These are phyloP conservation scores for Linanthus parryae DNA, from an alignment of 148 eudicot genomes.

Conservation along the genomic window DNA sequence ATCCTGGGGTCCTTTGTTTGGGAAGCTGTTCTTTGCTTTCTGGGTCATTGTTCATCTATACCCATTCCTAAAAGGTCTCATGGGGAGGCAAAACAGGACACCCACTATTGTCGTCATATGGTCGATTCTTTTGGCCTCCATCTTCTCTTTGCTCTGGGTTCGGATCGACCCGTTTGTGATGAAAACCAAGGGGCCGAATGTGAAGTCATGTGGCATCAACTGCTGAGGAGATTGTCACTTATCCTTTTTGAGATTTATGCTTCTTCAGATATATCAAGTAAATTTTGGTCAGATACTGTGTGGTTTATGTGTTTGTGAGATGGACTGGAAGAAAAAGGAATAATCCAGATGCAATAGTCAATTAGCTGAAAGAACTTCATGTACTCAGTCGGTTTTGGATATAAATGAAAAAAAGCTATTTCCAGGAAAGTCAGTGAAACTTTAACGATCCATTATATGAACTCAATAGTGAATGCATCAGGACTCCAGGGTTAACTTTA, in stretches of 20 bases:
- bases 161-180: constrained; percentile 86
- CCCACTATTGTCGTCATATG: constrained; percentile 94
- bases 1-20: constrained; percentile 97
- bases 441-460: too few species aligned
- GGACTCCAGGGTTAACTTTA: too few species aligned
- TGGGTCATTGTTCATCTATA: constrained; percentile 97
- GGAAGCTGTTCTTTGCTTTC: constrained; percentile 92
- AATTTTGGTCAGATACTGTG: not conserved
- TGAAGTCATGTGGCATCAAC: constrained; percentile 79
- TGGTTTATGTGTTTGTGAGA: not conserved
- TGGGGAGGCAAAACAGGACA: constrained; percentile 96
- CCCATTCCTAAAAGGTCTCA: constrained; percentile 97
- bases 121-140: constrained; percentile 89
- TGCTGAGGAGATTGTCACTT: too few species aligned
- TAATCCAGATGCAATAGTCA: constrained; percentile 7
- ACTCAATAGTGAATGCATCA: constrained; percentile 1
- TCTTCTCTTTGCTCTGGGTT: constrained; percentile 97
- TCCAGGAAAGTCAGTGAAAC: too few species aligned
- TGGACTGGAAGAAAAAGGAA: constrained; percentile 12
- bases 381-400: constrained; percentile 16
- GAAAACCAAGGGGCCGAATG: constrained; percentile 86
- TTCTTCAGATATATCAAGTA: not conserved
- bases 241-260: constrained; percentile 1
- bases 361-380: constrained; percentile 3
- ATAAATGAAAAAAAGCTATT: constrained; percentile 1